phyloP scores from a whole-genome alignment of 768 basidiomycete species.

The Macrolepiota dolichaula region DNA sequence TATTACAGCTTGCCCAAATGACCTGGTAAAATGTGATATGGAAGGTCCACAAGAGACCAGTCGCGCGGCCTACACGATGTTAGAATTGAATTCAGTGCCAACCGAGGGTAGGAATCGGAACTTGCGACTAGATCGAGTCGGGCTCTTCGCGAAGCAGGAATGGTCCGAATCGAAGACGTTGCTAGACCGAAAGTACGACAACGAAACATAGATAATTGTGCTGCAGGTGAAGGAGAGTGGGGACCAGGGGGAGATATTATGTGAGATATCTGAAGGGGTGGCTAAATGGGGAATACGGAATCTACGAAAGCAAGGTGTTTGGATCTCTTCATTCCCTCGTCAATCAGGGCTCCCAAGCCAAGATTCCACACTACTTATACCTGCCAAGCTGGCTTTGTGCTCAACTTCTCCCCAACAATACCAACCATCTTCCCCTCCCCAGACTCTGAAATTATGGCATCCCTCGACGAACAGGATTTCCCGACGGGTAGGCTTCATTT shows the following conservation, averaged over 20 bases:
- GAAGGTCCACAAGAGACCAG: not conserved
- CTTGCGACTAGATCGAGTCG: not conserved
- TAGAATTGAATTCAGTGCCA: not conserved
- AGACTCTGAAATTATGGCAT: not conserved
- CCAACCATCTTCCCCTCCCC: not conserved
- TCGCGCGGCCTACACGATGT: not conserved
- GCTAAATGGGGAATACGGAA: not conserved
- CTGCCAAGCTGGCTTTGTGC: not conserved
- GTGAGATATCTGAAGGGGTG: not conserved
- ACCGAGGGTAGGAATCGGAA: not conserved
- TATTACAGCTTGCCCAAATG: slow-evolving; percentile 22
- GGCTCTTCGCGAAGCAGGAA: not conserved
- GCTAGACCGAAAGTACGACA: not conserved
- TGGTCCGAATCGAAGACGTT: not conserved
- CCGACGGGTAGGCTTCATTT: slow-evolving; percentile 9
- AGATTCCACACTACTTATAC: not conserved
- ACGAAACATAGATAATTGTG: not conserved
- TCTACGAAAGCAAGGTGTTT: not conserved
- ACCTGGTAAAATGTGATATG: not conserved
- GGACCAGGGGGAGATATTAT: not conserved
- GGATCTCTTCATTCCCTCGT: not conserved
- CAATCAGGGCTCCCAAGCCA: slow-evolving; percentile 1
- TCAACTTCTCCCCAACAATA: not conserved
- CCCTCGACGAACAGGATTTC: not conserved
- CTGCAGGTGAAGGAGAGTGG: not conserved